Conservation (phyloP, 2,329 filamentous ascomycete genomes). For the Purpureocillium takamizusanense region DNA sequence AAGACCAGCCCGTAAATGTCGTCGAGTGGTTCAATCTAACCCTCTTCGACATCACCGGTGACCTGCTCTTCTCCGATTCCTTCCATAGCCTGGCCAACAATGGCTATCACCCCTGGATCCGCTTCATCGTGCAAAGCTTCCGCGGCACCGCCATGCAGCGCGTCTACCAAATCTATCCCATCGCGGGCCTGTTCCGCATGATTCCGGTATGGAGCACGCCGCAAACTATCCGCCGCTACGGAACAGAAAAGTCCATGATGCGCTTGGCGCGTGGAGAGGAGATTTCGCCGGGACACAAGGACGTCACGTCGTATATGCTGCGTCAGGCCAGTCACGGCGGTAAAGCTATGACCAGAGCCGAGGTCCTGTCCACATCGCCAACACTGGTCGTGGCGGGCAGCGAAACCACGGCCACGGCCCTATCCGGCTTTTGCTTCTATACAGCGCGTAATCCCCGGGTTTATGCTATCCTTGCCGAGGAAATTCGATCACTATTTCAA, state of each 20-base stretch:
- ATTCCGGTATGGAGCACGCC: no score
- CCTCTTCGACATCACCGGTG: slow-evolving; percentile 30
- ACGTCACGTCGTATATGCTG: slow-evolving; percentile 19
- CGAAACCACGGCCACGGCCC: slow-evolving; percentile 23
- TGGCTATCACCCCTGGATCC: slow-evolving; percentile 9
- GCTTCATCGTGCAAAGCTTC: slow-evolving; percentile 8
- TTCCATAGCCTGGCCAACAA: slow-evolving; percentile 23
- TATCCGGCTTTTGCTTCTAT: slow-evolving; percentile 20
- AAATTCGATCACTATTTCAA: slow-evolving; percentile 24
- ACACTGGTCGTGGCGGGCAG: slow-evolving; percentile 20
- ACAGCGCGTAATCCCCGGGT: slow-evolving; percentile 19
- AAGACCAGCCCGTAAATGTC: slow-evolving; percentile 11
- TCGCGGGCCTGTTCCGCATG: no score
- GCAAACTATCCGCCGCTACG: no score
- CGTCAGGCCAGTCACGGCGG: slow-evolving; percentile 14
- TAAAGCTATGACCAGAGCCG: slow-evolving; percentile 18
- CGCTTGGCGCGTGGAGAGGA: no score
- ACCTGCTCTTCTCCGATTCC: slow-evolving; percentile 33
- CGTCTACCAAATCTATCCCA: slow-evolving; percentile 5
- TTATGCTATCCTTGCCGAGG: slow-evolving; percentile 21
- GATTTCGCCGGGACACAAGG: no score
- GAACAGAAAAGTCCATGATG: no score
- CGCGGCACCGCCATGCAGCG: background rate
- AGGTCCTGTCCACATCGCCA: slow-evolving; percentile 19
- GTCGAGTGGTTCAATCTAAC: slow-evolving; percentile 26